phyloP scores from a whole-genome alignment of 2,329 filamentous ascomycete genomes.

The Stylonectria norvegica region DNA sequence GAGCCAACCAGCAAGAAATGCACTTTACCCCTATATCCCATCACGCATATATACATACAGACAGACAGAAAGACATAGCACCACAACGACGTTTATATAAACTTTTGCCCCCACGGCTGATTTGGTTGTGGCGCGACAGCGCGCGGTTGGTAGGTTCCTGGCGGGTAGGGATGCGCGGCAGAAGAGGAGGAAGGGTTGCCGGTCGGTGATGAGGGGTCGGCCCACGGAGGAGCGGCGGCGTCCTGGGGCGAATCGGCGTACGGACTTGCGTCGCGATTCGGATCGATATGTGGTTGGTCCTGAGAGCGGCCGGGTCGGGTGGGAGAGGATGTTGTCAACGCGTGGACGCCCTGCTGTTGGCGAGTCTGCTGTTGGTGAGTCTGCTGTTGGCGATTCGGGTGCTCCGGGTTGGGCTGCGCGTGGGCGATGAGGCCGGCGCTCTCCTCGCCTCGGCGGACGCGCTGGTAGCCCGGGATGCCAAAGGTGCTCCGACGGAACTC shows the following conservation, averaged over 20 bases:
- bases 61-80: background rate
- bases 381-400: background rate
- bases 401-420: conserved; percentile 31
- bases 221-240: too few relatives aligned
- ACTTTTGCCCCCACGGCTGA: conserved; percentile 8
- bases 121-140: background rate
- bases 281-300: background rate
- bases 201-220: too few relatives aligned
- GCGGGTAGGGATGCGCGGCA: too few relatives aligned
- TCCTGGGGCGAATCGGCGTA: background rate
- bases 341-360: too few relatives aligned
- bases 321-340: background rate
- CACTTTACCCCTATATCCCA: too few relatives aligned
- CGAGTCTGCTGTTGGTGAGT: background rate
- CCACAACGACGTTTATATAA: background rate
- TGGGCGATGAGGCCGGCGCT: conserved; percentile 42
- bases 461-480: conserved; percentile 12
- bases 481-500: background rate
- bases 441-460: conserved; percentile 32
- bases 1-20: too few relatives aligned
- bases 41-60: background rate
- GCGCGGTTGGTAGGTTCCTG: too few relatives aligned
- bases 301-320: background rate
- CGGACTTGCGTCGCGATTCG: background rate
- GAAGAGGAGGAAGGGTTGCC: too few relatives aligned